Evolutionary conservation across 768 basidiomycete genomes (phyloP).

Genomic region (Polyporus arcularius): DNA sequence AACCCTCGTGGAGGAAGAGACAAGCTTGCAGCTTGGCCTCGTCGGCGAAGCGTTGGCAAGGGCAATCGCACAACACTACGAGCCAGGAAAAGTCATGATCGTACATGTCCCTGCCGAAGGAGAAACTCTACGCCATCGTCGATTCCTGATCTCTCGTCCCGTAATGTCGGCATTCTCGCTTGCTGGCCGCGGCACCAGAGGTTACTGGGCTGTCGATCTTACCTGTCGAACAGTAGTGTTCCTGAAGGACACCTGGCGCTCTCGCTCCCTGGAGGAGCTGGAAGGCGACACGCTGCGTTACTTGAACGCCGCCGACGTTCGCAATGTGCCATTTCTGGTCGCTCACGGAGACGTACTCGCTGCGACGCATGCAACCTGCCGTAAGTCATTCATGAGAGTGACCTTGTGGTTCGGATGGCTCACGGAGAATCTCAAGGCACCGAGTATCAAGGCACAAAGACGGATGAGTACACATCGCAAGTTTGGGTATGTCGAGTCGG

Average conservation of each 20-base stretch:
- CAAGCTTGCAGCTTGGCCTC: neutral
- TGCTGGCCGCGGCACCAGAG: slow-evolving; percentile 4
- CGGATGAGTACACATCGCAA: neutral
- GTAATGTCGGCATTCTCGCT: neutral
- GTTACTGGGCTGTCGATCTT: slow-evolving; percentile 10
- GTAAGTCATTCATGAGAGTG: neutral
- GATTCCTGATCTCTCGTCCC: slow-evolving; percentile 8
- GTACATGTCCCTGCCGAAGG: neutral
- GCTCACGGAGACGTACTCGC: neutral
- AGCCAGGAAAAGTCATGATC: neutral
- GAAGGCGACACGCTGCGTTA: neutral
- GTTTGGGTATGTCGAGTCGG: neutral
- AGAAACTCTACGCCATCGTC: neutral
- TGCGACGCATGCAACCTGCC: neutral
- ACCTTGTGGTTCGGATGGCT: neutral
- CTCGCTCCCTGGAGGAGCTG: neutral
- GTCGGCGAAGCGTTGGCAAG: neutral
- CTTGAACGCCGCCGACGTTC: neutral
- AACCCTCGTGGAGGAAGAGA: neutral
- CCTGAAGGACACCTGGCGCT: slow-evolving; percentile 15
- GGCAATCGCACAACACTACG: slow-evolving; percentile 8
- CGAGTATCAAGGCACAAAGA: neutral
- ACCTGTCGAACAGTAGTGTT: neutral
- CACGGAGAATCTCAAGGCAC: neutral
- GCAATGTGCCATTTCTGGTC: neutral